Base-by-base conservation (phyloP, 2,329 filamentous ascomycete species). In the Gaeumannomyces sp. region DNA sequence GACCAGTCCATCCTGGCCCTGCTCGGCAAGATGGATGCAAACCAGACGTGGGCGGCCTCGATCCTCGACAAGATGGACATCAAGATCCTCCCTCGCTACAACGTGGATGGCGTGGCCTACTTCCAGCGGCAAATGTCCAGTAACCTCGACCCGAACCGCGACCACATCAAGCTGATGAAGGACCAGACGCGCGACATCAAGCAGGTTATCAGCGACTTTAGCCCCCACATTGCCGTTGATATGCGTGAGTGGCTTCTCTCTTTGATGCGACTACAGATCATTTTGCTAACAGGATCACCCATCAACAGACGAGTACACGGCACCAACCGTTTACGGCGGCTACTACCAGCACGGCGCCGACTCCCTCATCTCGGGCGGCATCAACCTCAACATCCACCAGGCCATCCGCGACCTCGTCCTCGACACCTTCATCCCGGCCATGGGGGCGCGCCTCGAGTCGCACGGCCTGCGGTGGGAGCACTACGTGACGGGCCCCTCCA, bases 121-220 rank as follows among this genome's bases (percentile, higher is more conserved):
- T 62, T 62, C 29, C 61, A 62, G 50, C 61, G 61, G 25, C 38
- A 56, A 16, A 25, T 62, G 19, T 38, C 61, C 61, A 62, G 8
- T 27, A 62, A 62, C 61, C 28, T 62, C 38, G 61, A 62, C 19
- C 61, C 61, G 33, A 62, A 62, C 61, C 61, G 61, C 31, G 61
- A 62, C 29, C 61, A 62, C 19, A 57, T 62, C 61, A 62, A 62
- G 27, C 61, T 62, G 8, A 31, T 57, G 61, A 56, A 57, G 38
- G 29, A 57, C 38, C 61, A 62, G 45, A 53, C 61, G 28, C 45
- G 61, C 25, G 16, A 29, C 28, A 62, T 62, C 50, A 62, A 57
- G 61, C 27, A 50, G 61, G 38, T 45, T 7, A 27, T 62, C 8
- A 62, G 38, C 6, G 50, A 38, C 16, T 62, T 62, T 19, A 50